These are phyloP conservation scores for Diplodia intermedia DNA, from an alignment of 2,329 filamentous ascomycete species.

Conservation along the genomic window DNA sequence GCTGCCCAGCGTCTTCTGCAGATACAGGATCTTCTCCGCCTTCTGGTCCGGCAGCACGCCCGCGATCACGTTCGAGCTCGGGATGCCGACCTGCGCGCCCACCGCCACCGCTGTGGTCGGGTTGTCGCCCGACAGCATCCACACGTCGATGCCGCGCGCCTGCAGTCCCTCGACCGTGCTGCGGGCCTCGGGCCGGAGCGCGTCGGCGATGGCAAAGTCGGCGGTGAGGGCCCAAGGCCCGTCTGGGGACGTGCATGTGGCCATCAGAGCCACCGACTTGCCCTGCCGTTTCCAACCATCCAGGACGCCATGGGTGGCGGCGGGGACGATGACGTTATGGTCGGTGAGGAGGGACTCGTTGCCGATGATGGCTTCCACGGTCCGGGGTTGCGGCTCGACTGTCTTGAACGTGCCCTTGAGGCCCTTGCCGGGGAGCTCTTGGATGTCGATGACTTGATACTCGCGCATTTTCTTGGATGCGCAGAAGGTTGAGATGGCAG, in stretches of 20 bases:
- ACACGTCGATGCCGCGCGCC: constrained; percentile 73
- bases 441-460: constrained; percentile 50
- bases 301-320: constrained; percentile 38
- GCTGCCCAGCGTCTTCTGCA: constrained; percentile 48
- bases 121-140: constrained; percentile 95
- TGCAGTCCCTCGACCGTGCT: constrained; percentile 70
- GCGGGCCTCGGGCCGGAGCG: constrained; percentile 75
- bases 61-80: constrained; percentile 76
- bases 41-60: constrained; percentile 87
- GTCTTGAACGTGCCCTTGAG: constrained; percentile 64
- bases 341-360: constrained; percentile 72
- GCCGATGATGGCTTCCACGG: constrained; percentile 66
- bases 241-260: constrained; percentile 39
- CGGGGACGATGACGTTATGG: constrained; percentile 43
- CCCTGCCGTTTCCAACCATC: constrained; percentile 52
- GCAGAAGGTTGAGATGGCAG: constrained; percentile 71
- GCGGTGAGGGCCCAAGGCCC: constrained; percentile 59
- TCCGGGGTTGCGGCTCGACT: constrained; percentile 37
- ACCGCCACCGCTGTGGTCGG: constrained; percentile 82
- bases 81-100: constrained; percentile 76
- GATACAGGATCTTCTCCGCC: constrained; percentile 68
- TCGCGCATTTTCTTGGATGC: constrained; percentile 38
- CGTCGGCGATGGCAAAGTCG: constrained; percentile 79
- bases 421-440: constrained; percentile 75
- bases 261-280: constrained; percentile 52